Conservation (phyloP, 305 asterid genomes). For the Petunia hybrid region DNA sequence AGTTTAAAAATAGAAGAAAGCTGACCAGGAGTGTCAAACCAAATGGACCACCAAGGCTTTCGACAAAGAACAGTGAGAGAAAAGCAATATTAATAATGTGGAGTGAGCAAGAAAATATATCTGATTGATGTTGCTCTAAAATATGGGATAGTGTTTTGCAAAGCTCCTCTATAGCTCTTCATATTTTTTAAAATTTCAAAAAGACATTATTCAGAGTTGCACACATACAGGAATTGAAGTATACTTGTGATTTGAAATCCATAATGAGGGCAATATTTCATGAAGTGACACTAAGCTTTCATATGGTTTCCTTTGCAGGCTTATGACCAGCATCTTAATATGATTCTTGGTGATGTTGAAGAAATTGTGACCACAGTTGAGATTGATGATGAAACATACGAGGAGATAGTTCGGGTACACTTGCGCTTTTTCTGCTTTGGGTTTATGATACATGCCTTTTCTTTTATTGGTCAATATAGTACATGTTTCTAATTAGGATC, state of each 20-base stretch:
- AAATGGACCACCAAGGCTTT: not conserved
- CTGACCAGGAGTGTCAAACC: not conserved
- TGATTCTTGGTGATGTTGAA: conserved; percentile 96
- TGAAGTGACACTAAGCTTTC: conserved; percentile 15
- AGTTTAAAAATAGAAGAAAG: not conserved
- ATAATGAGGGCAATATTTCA: not conserved
- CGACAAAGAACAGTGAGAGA: not conserved
- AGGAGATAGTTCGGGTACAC: conserved; percentile 90
- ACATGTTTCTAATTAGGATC: not conserved
- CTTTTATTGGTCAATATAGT: not conserved
- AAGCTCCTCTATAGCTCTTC: not conserved
- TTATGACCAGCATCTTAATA: conserved; percentile 91
- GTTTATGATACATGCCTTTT: not conserved
- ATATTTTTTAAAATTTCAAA: not conserved
- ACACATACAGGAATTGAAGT: not conserved
- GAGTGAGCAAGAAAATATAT: not conserved
- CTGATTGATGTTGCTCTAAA: not conserved
- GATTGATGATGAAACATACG: conserved; percentile 93
- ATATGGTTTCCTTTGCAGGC: conserved; percentile 57
- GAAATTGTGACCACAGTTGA: conserved; percentile 87
- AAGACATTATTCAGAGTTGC: not conserved
- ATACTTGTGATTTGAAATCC: not conserved
- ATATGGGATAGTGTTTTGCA: not conserved
- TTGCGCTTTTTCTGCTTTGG: not conserved
- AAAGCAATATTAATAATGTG: too few species aligned